Conservation (phyloP, 108 stramenopile genomes). For the Pseudonitzschia delicatissima region DNA sequence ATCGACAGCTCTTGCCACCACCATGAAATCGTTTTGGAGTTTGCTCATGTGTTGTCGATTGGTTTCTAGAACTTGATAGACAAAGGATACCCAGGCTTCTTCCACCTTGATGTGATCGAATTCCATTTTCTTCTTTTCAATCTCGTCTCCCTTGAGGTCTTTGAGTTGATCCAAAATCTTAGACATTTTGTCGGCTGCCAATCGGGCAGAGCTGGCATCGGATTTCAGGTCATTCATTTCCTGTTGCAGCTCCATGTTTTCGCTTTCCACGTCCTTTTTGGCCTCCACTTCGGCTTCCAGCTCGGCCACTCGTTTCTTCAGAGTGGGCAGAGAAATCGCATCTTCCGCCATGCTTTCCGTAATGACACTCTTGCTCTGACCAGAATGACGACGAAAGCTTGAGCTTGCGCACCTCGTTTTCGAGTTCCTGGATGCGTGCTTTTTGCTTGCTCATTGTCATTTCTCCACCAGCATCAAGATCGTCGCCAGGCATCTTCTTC, state of each 20-base stretch:
- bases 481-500: background rate
- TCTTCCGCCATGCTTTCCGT: slow-evolving; percentile 17
- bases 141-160: slow-evolving; percentile 35
- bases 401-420: slow-evolving; percentile 24
- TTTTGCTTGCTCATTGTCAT: slow-evolving; percentile 17
- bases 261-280: slow-evolving; percentile 33
- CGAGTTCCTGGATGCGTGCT: slow-evolving; percentile 27
- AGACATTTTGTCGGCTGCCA: slow-evolving; percentile 42
- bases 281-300: slow-evolving; percentile 31
- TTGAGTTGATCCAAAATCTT: slow-evolving; percentile 47
- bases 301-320: slow-evolving; percentile 35
- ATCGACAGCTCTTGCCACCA: slow-evolving; percentile 38
- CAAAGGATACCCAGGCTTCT: slow-evolving; percentile 46
- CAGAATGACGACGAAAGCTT: slow-evolving; percentile 1
- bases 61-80: slow-evolving; percentile 33
- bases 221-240: slow-evolving; percentile 37
- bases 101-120: slow-evolving; percentile 42
- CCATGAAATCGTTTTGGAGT: slow-evolving; percentile 36
- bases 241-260: slow-evolving; percentile 31
- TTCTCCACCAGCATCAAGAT: slow-evolving; percentile 11
- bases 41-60: slow-evolving; percentile 35
- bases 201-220: slow-evolving; percentile 35
- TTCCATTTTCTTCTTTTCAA: slow-evolving; percentile 39
- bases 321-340: slow-evolving; percentile 36
- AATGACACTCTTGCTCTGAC: slow-evolving; percentile 1